Conservation (phyloP, 2,329 filamentous ascomycete species). For the Pseudocercospora crystallina region DNA sequence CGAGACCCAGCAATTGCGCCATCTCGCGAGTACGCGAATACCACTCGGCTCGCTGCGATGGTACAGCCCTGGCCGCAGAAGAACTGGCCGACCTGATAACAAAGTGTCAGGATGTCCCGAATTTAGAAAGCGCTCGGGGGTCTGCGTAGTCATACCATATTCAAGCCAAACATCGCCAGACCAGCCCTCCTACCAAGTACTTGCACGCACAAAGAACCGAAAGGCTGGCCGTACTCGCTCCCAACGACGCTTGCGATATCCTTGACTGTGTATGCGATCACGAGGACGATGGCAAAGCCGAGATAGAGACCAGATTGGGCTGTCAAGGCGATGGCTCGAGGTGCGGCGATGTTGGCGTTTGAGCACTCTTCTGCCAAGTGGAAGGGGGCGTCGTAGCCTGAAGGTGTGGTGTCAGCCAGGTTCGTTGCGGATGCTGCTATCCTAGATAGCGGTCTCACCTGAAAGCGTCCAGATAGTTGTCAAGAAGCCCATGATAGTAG, state of each 20-base stretch:
- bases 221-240: constrained; percentile 34
- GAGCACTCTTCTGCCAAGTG: constrained; percentile 37
- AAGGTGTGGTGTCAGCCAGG: constrained; percentile 50
- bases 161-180: constrained; percentile 35
- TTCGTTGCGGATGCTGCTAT: no score
- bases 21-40: constrained; percentile 36
- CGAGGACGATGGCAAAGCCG: constrained; percentile 32
- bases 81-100: constrained; percentile 28
- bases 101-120: no score
- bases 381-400: constrained; percentile 35
- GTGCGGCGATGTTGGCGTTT: constrained; percentile 35
- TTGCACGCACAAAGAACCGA: constrained; percentile 34
- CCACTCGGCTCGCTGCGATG: constrained; percentile 31
- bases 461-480: constrained; percentile 49
- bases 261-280: constrained; percentile 35
- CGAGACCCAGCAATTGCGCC: constrained; percentile 30
- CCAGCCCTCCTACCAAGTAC: constrained; percentile 32
- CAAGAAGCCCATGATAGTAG: constrained; percentile 41
- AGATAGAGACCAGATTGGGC: constrained; percentile 30
- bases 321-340: constrained; percentile 36
- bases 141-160: constrained; percentile 26
- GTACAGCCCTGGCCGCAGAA: constrained; percentile 34
- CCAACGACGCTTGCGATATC: constrained; percentile 33
- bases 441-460: no score
- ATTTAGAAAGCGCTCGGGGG: no score